Evolutionary conservation across 1,284 basidiomycete genomes (phyloP), one percentile per base, ranked within the genome.

Genomic region (Fomes fomentarius): DNA sequence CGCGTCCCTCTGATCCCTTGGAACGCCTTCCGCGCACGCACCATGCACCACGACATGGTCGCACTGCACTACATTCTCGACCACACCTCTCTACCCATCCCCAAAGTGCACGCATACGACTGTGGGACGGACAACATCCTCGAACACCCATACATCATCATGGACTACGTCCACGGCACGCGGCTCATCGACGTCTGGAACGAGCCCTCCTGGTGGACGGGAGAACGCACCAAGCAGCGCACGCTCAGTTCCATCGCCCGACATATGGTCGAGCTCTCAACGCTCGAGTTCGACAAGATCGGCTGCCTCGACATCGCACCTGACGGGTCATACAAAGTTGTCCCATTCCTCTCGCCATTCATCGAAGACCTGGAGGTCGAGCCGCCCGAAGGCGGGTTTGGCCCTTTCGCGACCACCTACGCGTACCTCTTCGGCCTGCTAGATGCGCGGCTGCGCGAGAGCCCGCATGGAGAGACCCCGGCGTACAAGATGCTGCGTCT

Each of bases 121-220:
- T 50, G 49, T 33, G 24, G 11, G 12, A 1, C 10, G 12, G 38
- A 31, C 26, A 49, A 49, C 47, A 14, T 33, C 21, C 31, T 50
- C 22, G 30, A 19, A 7, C 40, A 19, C 19, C 49, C 49, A 3
- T 50, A 50, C 33, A 35, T 17, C 14, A 17, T 50, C 19, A 35
- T 26, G 31, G 49, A 50, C 22, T 37, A 24, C 10, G 14, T 50
- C 4, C 25, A 30, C 4, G 40, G 49, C 21, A 50, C 49, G 9
- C 22, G 22, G 7, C 49, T 44, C 30, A 12, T 50, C 12, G 49
- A 50, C 22, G 49, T 50, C 12, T 50, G 49, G 49, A 50, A 50
- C 25, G 49, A 50, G 2, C 33, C 40, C 2, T 35, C 31, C 15
- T 44, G 41, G 42, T 50, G 49, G 49, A 50, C 22, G 7, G 49